Base-by-base conservation (phyloP, 2,329 filamentous ascomycete species). In the Gliomastix tumulicola region DNA sequence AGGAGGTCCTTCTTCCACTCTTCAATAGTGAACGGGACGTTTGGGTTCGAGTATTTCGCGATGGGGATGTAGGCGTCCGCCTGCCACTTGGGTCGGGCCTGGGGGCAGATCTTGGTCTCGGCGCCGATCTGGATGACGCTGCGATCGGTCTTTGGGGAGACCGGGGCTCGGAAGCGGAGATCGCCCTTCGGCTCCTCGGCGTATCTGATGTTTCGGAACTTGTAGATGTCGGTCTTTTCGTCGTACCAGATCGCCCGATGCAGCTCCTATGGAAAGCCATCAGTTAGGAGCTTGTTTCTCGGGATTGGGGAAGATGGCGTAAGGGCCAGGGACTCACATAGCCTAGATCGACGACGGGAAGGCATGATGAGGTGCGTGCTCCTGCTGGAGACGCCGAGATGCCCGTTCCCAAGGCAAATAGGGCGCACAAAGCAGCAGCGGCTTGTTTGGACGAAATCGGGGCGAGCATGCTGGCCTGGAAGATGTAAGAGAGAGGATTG, bases 141-240 rank as follows among this genome's bases (percentile, higher is more conserved):
- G 10, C 40, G 38, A 31, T 43, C 33, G 11, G 18, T 18, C 8
- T 38, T 7, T 2, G 43, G 41, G 13, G 20, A 11, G 6, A 42
- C 13, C 3, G 46, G 49, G 2, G 41, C 41, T n/a, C 42, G 42
- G 38, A 47, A 51, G 3, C 49, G 42, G 12, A 49, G 39, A 10
- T 41, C 32, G 10, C 36, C 46, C 3, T 41, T 35, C 5, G 49
- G 49, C 7, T 45, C 30, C 13, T 40, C 39, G 4, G 45, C 49
- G 27, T 44, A 51, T 7, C 47, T 43, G 17, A 51, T 49, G 21
- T 52, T 50, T 11, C 43, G 45, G 36, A 51, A 53, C 25, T 42
- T 49, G 34, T 49, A 52, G 9, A 41, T 28, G 9, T 41, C 32
- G 7, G 34, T 30, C 9, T 20, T 32, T 5, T 32, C 9, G 21